phyloP scores from a whole-genome alignment of 2,329 filamentous ascomycete genomes.

The Trichoderma gracile region DNA sequence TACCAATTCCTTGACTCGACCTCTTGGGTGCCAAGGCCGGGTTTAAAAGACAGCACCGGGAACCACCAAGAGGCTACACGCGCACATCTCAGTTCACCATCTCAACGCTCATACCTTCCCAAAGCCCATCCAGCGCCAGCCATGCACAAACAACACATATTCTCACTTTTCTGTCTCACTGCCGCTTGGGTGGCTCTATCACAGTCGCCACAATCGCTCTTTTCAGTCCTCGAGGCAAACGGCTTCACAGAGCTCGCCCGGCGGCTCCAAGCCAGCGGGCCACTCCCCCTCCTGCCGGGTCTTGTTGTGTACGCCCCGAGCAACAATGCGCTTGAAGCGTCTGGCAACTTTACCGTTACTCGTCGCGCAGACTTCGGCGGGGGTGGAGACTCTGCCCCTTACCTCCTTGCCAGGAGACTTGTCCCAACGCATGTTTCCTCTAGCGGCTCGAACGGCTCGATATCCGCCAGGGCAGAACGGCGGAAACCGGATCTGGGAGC shows the following conservation, averaged over 20 bases:
- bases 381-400: too few species aligned
- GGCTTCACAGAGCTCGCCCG: not conserved
- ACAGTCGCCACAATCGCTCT: constrained; percentile 1
- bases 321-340: not conserved
- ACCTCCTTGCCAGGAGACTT: too few species aligned
- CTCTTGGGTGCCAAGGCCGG: too few species aligned
- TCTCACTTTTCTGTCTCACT: not conserved
- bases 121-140: not conserved
- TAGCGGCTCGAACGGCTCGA: not conserved
- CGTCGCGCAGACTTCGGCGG: not conserved
- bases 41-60: too few species aligned
- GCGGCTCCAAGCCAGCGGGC: not conserved
- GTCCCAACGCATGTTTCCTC: too few species aligned
- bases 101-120: not conserved
- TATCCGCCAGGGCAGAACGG: not conserved
- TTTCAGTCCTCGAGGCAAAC: not conserved
- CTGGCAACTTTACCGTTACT: not conserved
- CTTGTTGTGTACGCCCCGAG: not conserved
- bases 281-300: not conserved
- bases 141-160: not conserved
- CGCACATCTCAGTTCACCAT: not conserved
- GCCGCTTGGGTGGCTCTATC: not conserved
- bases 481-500: not conserved
- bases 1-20: too few species aligned
- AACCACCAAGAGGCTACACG: too few species aligned